Percentiles rank a stretch among this genome's conserved stretches.
These are phyloP conservation scores for Misopates orontium DNA, from an alignment of 257 asterid genomes.

Conservation along the genomic window DNA sequence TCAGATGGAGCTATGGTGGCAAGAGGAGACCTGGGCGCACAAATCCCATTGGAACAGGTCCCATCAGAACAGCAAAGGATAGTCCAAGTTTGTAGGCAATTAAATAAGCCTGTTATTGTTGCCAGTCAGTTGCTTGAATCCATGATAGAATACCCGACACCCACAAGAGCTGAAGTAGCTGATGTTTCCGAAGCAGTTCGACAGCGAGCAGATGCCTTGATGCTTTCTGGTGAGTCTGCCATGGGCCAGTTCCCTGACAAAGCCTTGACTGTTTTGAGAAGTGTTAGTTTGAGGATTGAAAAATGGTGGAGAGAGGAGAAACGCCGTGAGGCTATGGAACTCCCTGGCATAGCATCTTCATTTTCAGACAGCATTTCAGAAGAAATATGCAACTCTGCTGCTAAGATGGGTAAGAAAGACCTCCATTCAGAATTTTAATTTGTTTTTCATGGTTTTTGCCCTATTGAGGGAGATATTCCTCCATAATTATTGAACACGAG, in stretches of 20 bases:
- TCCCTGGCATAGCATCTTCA: slow-evolving; percentile 82
- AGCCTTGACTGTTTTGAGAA: slow-evolving; percentile 90
- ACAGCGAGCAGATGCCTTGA: slow-evolving; percentile 88
- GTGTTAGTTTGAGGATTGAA: slow-evolving; percentile 92
- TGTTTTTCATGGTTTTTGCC: background rate
- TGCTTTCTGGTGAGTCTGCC: slow-evolving; percentile 99
- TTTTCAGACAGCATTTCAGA: slow-evolving; percentile 82
- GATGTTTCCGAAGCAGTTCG: slow-evolving; percentile 98
- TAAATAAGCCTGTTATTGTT: slow-evolving; percentile 89
- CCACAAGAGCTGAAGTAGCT: slow-evolving; percentile 99
- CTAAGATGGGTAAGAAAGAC: slow-evolving; percentile 85
- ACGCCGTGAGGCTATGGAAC: slow-evolving; percentile 69
- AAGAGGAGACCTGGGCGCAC: slow-evolving; percentile 98
- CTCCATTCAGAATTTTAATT: slow-evolving; percentile 4
- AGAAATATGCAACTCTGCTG: slow-evolving; percentile 97
- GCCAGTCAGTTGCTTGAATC: slow-evolving; percentile 98
- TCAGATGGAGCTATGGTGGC: slow-evolving; percentile 99
- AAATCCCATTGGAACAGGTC: slow-evolving; percentile 96
- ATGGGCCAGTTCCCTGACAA: slow-evolving; percentile 98
- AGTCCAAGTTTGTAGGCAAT: slow-evolving; percentile 84
- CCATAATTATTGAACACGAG: background rate
- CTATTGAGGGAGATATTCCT: slow-evolving; percentile 2
- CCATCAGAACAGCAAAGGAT: slow-evolving; percentile 93
- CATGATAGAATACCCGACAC: slow-evolving; percentile 98
- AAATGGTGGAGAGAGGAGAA: slow-evolving; percentile 98